A percentile compares a stretch with the other conserved stretches of the same genome.
Evolutionary conservation across 2,329 filamentous ascomycete species (phyloP).

Genomic region (Ophiostoma novo-ulmi): DNA sequence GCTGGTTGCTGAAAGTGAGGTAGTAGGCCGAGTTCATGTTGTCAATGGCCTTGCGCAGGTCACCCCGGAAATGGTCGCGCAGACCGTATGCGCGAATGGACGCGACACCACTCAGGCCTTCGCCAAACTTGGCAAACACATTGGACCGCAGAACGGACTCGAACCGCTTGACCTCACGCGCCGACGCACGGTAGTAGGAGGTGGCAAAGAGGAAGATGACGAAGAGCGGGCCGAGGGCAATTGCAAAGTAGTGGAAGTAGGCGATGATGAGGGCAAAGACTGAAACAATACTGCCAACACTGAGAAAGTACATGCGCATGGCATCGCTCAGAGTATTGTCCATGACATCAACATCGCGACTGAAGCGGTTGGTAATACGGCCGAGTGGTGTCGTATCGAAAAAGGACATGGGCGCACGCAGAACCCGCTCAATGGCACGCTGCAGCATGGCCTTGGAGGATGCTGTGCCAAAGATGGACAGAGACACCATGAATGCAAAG

Average conservation of each 20-base stretch:
- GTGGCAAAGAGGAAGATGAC: slow-evolving; percentile 76
- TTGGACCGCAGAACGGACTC: slow-evolving; percentile 81
- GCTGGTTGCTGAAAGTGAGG: slow-evolving; percentile 89
- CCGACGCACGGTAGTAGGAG: slow-evolving; percentile 83
- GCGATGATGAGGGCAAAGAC: slow-evolving; percentile 88
- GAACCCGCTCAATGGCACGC: slow-evolving; percentile 69
- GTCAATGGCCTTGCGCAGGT: slow-evolving; percentile 70
- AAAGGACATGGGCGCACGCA: slow-evolving; percentile 77
- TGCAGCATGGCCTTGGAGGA: slow-evolving; percentile 78
- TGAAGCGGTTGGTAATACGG: slow-evolving; percentile 93
- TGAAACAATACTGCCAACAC: slow-evolving; percentile 71
- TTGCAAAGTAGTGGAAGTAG: slow-evolving; percentile 85
- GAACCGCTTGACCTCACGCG: slow-evolving; percentile 89
- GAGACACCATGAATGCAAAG: slow-evolving; percentile 72
- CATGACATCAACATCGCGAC: slow-evolving; percentile 92
- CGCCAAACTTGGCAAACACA: slow-evolving; percentile 87
- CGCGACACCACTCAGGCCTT: slow-evolving; percentile 76
- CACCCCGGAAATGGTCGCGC: slow-evolving; percentile 64
- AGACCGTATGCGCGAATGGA: slow-evolving; percentile 88
- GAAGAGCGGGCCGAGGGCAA: slow-evolving; percentile 59
- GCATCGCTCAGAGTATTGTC: slow-evolving; percentile 86
- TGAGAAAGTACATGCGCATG: slow-evolving; percentile 88
- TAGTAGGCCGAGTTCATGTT: slow-evolving; percentile 94
- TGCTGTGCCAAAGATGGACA: slow-evolving; percentile 75
- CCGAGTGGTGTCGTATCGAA: slow-evolving; percentile 96